These are phyloP conservation scores for Solanum chacoense DNA, from an alignment of 305 asterid species.

Conservation along the genomic window DNA sequence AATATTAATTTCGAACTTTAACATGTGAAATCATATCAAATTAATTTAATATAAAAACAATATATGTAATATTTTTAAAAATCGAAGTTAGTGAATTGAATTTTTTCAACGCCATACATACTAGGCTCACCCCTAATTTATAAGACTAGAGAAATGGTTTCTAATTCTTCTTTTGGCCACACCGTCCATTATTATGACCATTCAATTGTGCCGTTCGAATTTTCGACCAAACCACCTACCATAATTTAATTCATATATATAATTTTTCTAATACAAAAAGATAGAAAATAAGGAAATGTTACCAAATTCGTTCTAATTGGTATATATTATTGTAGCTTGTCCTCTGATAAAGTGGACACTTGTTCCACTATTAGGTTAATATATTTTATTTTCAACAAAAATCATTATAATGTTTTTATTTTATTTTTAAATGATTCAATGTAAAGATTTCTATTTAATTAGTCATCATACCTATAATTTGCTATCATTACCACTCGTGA, in stretches of 20 bases:
- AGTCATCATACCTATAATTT: too few relatives aligned
- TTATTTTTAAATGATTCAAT: too few relatives aligned
- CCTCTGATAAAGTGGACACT: not conserved
- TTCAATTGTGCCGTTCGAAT: not conserved
- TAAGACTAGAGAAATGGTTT: not conserved
- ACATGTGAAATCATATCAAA: not conserved
- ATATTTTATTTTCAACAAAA: not conserved
- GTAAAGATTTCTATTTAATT: not conserved
- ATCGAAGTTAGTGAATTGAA: not conserved
- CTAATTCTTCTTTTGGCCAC: not conserved
- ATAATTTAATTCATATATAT: not conserved
- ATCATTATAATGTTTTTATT: not conserved
- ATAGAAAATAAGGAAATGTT: not conserved
- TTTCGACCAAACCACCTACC: not conserved
- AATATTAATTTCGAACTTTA: too few relatives aligned
- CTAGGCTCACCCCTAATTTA: not conserved
- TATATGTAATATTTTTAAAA: not conserved
- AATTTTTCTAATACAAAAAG: not conserved
- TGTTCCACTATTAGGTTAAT: not conserved
- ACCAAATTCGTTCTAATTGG: not conserved
- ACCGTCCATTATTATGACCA: not conserved
- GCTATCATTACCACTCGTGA: too few relatives aligned
- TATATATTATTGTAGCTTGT: not conserved
- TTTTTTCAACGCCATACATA: not conserved
- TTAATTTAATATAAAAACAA: not conserved